Conservation (phyloP, 2,329 filamentous ascomycete genomes). For the Penicillium nordicum region DNA sequence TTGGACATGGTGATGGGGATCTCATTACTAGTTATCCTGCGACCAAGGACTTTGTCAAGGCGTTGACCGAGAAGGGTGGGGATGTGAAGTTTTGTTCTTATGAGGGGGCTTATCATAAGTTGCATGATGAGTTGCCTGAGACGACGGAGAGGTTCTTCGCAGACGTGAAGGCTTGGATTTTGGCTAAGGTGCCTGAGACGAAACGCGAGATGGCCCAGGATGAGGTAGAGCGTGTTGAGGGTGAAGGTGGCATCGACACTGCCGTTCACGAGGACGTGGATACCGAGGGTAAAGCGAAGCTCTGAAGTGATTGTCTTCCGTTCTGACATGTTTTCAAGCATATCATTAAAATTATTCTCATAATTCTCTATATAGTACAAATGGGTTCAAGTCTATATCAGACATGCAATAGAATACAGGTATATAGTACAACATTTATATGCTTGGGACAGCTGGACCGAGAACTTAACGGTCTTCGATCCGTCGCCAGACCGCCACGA, state of each 20-base stretch:
- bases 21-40: slow-evolving; percentile 63
- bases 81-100: slow-evolving; percentile 73
- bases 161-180: slow-evolving; percentile 65
- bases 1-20: slow-evolving; percentile 76
- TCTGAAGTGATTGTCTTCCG: slow-evolving; percentile 1
- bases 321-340: neutral
- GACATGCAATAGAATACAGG: slow-evolving; percentile 9
- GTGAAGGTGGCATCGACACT: neutral
- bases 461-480: slow-evolving; percentile 32
- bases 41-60: slow-evolving; percentile 62
- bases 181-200: slow-evolving; percentile 30
- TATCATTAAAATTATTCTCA: neutral
- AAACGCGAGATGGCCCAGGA: neutral
- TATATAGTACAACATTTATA: slow-evolving; percentile 9
- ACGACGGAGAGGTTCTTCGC: slow-evolving; percentile 42
- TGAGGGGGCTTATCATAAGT: slow-evolving; percentile 73
- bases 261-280: neutral
- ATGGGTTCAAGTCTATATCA: slow-evolving; percentile 1
- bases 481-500: slow-evolving; percentile 50
- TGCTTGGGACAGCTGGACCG: slow-evolving; percentile 2
- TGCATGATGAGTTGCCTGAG: slow-evolving; percentile 31
- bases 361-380: slow-evolving; percentile 5
- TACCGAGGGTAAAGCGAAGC: slow-evolving; percentile 4
- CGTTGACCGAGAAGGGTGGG: slow-evolving; percentile 59
- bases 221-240: neutral